phyloP scores from a whole-genome alignment of 2,329 filamentous ascomycete species.

The Phyllosticta paracitricarpa region DNA sequence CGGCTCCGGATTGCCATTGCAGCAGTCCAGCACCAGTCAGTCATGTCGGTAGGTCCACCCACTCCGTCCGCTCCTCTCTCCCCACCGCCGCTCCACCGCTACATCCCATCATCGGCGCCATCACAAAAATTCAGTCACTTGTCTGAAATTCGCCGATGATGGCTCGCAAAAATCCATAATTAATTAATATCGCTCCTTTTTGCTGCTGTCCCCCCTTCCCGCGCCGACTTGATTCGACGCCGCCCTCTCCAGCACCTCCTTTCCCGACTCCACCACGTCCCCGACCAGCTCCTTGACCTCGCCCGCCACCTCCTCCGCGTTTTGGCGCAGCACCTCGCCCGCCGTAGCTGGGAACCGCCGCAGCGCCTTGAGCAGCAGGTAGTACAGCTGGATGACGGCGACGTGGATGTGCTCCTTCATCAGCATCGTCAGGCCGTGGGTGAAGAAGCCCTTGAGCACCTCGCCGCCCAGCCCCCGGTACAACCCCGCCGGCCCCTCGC shows the following conservation, averaged over 20 bases:
- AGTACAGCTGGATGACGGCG: slow-evolving; percentile 62
- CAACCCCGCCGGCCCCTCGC: slow-evolving; percentile 58
- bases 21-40: neutral
- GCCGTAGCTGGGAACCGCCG: slow-evolving; percentile 30
- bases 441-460: slow-evolving; percentile 73
- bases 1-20: neutral
- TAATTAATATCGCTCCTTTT: neutral
- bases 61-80: no score
- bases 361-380: slow-evolving; percentile 46
- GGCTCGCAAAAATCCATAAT: neutral
- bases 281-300: slow-evolving; percentile 22
- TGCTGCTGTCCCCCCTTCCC: slow-evolving; percentile 15
- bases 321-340: slow-evolving; percentile 16
- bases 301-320: slow-evolving; percentile 17
- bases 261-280: slow-evolving; percentile 18
- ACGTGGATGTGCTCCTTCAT: slow-evolving; percentile 71
- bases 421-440: slow-evolving; percentile 78
- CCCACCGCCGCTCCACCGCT: neutral
- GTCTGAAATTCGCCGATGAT: neutral
- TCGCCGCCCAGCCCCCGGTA: slow-evolving; percentile 71
- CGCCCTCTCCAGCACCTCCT: slow-evolving; percentile 17
- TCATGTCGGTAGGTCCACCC: no score
- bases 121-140: neutral
- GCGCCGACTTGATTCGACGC: slow-evolving; percentile 19
- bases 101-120: neutral